Evolutionary conservation across 345 rosid genomes (phyloP).

Genomic region (Psidium guajava): DNA sequence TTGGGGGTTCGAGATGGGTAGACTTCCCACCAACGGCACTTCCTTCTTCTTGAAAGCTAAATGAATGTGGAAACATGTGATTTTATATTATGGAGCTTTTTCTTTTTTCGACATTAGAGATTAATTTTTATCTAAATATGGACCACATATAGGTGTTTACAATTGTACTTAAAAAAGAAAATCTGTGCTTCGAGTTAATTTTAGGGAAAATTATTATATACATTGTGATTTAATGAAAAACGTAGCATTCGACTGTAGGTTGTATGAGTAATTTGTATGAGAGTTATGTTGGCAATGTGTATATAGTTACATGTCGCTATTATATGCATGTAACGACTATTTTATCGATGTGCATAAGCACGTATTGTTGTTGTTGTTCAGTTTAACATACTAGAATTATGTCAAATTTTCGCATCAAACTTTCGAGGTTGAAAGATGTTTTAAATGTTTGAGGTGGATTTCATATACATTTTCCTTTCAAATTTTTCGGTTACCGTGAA

Average conservation of each 20-base stretch:
- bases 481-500: neutral
- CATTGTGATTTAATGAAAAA: neutral
- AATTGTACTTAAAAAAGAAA: neutral
- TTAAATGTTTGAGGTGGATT: neutral
- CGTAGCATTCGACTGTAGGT: neutral
- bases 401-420: neutral
- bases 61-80: neutral
- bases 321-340: neutral
- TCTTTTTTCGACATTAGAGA: neutral
- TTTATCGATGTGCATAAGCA: neutral
- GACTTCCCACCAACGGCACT: neutral
- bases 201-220: neutral
- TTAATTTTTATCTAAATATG: neutral
- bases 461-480: neutral
- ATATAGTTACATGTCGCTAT: neutral
- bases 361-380: neutral
- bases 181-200: neutral
- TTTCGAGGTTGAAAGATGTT: neutral
- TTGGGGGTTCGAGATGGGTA: neutral
- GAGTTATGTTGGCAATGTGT: neutral
- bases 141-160: neutral
- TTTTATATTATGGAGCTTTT: neutral
- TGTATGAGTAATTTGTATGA: neutral
- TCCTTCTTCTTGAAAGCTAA: neutral
- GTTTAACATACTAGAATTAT: neutral